These are phyloP conservation scores for Periglandula ipomoeae DNA, from an alignment of 2,329 filamentous ascomycete genomes.

Conservation along the genomic window DNA sequence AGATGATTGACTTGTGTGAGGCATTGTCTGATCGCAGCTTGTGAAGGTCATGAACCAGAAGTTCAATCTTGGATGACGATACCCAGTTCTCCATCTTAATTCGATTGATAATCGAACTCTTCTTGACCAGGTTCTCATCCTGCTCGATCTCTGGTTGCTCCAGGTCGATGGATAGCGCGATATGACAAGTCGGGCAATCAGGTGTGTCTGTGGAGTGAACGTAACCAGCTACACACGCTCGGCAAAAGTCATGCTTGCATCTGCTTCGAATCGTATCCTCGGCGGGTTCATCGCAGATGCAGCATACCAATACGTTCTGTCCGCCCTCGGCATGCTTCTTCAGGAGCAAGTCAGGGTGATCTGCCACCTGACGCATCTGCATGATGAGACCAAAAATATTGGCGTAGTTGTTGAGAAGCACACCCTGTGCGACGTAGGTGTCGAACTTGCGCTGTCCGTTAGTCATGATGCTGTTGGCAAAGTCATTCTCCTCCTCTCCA, in stretches of 20 bases:
- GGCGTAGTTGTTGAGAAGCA: constrained; percentile 94
- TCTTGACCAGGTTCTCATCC: constrained; percentile 78
- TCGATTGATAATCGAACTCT: constrained; percentile 94
- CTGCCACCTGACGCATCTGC: constrained; percentile 97
- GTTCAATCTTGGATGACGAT: constrained; percentile 94
- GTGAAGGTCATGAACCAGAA: constrained; percentile 89
- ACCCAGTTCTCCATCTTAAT: constrained; percentile 99
- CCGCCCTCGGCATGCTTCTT: constrained; percentile 81
- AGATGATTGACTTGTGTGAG: constrained; percentile 94
- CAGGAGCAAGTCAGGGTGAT: constrained; percentile 88
- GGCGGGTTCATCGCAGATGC: constrained; percentile 91
- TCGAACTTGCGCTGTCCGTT: constrained; percentile 84
- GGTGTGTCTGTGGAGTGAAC: constrained; percentile 67
- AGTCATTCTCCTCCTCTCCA: constrained; percentile 90
- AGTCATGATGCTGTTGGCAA: constrained; percentile 91
- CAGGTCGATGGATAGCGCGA: constrained; percentile 79
- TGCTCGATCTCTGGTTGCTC: constrained; percentile 95
- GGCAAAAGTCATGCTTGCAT: constrained; percentile 71
- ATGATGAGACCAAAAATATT: constrained; percentile 99
- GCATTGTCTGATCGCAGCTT: constrained; percentile 85
- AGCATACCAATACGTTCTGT: constrained; percentile 84
- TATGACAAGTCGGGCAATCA: constrained; percentile 88
- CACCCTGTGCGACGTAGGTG: constrained; percentile 88
- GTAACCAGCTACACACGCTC: constrained; percentile 38
- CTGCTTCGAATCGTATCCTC: constrained; percentile 89